Evolutionary conservation across 1,284 basidiomycete species (phyloP).

Genomic region (Tilletiopsis washingtonensis): DNA sequence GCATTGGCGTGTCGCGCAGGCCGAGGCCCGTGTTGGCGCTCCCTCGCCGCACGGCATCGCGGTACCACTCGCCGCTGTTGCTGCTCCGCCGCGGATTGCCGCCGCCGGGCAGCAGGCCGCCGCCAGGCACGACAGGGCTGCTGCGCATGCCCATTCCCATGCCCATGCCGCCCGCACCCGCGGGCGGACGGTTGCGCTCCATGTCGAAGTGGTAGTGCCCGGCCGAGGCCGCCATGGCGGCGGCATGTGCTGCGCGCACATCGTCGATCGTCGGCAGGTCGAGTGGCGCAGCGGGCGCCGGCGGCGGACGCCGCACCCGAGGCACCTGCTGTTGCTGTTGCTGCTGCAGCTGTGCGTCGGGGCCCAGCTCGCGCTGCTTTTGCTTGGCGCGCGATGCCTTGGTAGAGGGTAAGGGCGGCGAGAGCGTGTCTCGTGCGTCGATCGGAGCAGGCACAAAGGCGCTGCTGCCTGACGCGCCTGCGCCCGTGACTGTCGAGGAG

Average conservation of each 20-base stretch:
- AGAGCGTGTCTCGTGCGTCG: constrained; percentile 4
- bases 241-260: constrained; percentile 38
- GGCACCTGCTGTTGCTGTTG: constrained; percentile 6
- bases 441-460: too few species aligned
- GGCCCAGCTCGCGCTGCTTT: constrained; percentile 27
- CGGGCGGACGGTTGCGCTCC: not conserved
- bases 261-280: constrained; percentile 45
- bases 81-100: not conserved
- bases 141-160: constrained; percentile 6
- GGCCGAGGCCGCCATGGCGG: constrained; percentile 14
- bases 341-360: constrained; percentile 16
- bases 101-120: not conserved
- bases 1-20: not conserved
- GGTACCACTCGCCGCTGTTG: not conserved
- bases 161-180: constrained; percentile 4
- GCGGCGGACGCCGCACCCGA: constrained; percentile 11
- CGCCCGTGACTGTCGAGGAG: not conserved
- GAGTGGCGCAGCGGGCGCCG: constrained; percentile 27
- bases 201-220: constrained; percentile 5
- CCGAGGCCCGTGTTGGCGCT: not conserved
- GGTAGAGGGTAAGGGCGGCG: constrained; percentile 7
- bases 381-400: constrained; percentile 30
- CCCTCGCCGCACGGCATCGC: not conserved
- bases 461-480: too few species aligned
- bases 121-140: not conserved